phyloP scores from a whole-genome alignment of 2,329 filamentous ascomycete genomes.

The Hypocrella siamensis region DNA sequence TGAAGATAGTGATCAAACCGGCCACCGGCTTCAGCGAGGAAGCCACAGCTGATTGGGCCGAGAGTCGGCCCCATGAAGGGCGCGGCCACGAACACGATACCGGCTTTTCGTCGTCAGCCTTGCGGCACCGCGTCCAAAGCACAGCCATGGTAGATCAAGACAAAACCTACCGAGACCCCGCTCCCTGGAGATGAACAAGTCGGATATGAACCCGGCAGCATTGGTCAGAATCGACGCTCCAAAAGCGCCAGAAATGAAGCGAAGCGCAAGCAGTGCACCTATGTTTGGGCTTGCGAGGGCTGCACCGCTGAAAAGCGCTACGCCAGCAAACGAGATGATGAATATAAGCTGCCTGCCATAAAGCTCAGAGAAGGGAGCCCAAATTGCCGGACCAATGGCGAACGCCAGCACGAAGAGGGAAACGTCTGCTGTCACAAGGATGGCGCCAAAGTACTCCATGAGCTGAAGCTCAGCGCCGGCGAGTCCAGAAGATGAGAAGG shows the following conservation, averaged over 20 bases:
- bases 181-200: constrained; percentile 34
- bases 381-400: constrained; percentile 38
- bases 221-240: constrained; percentile 41
- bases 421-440: constrained; percentile 56
- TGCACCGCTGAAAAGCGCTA: constrained; percentile 37
- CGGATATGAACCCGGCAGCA: constrained; percentile 39
- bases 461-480: constrained; percentile 27
- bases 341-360: constrained; percentile 39
- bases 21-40: constrained; percentile 35
- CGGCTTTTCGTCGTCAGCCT: no score
- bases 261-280: constrained; percentile 38
- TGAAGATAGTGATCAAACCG: no score
- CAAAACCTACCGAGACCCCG: constrained; percentile 37
- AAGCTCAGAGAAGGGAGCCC: constrained; percentile 44
- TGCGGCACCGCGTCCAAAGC: no score
- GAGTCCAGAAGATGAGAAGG: not conserved
- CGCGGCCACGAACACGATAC: constrained; percentile 37
- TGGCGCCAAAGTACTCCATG: constrained; percentile 49
- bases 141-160: no score
- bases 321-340: constrained; percentile 28
- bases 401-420: constrained; percentile 44
- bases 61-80: constrained; percentile 42
- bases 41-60: constrained; percentile 42
- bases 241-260: constrained; percentile 44
- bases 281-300: constrained; percentile 37